Percentiles rank a stretch among this genome's conserved stretches.
Conservation (phyloP, 129 eudicot species). For the Pittosporum tobira region DNA sequence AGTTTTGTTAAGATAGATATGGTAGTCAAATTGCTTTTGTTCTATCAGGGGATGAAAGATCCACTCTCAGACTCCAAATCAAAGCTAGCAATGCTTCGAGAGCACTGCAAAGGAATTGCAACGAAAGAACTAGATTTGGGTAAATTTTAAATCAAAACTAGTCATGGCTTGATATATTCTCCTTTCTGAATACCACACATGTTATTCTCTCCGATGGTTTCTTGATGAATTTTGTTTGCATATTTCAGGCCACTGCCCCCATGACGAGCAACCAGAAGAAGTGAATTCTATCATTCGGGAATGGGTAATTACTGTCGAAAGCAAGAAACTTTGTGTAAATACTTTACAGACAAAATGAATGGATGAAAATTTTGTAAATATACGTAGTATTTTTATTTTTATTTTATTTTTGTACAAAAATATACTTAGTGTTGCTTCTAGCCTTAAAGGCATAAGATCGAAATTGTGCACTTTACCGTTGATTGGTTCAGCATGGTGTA, state of each 20-base stretch:
- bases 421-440: no score
- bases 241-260: constrained; percentile 84
- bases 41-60: constrained; percentile 81
- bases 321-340: not conserved
- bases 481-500: no score
- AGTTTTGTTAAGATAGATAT: not conserved
- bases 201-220: not conserved
- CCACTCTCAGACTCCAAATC: constrained; percentile 60
- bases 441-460: no score
- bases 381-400: no score
- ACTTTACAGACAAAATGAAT: not conserved
- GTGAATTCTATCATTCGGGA: constrained; percentile 56
- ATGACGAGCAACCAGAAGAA: constrained; percentile 75
- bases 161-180: not conserved
- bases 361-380: no score
- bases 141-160: constrained; percentile 14
- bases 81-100: constrained; percentile 44
- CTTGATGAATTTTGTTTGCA: constrained; percentile 4
- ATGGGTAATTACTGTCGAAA: constrained; percentile 51
- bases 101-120: constrained; percentile 43
- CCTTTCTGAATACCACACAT: not conserved
- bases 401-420: no score
- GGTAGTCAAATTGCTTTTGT: not conserved
- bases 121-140: constrained; percentile 79
- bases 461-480: no score